Conservation (phyloP, 176 grass and related monocot genomes). For the Musa beccarii region DNA sequence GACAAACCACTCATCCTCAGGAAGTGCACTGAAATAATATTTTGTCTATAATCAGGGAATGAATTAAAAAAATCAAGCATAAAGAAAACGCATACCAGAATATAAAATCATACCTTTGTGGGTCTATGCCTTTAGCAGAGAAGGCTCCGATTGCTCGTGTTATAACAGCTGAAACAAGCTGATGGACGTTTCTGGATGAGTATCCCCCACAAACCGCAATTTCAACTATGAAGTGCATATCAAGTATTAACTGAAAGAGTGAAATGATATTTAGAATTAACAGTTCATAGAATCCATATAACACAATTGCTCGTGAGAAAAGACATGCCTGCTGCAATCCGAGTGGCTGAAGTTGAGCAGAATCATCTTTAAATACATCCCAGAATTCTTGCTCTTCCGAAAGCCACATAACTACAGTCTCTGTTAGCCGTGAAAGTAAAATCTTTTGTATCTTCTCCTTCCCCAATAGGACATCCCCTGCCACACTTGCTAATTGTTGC, state of each 20-base stretch:
- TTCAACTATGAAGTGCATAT: constrained; percentile 96
- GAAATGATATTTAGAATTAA: background rate
- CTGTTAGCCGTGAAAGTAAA: constrained; percentile 75
- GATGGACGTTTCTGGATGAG: constrained; percentile 79
- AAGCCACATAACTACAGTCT: constrained; percentile 92
- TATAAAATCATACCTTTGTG: constrained; percentile 52
- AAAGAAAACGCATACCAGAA: background rate
- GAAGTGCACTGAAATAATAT: constrained; percentile 44
- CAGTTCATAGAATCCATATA: background rate
- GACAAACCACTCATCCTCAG: constrained; percentile 89
- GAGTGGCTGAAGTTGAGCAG: constrained; percentile 50
- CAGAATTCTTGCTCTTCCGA: constrained; percentile 91
- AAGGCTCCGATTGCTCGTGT: constrained; percentile 67
- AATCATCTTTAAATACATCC: constrained; percentile 66
- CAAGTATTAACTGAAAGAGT: constrained; percentile 68
- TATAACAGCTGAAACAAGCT: constrained; percentile 75
- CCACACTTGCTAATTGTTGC: constrained; percentile 77
- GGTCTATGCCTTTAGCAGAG: constrained; percentile 70
- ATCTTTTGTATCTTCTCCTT: constrained; percentile 95
- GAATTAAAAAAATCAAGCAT: constrained; percentile 5
- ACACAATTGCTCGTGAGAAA: background rate
- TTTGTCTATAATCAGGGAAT: background rate
- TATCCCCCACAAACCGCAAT: constrained; percentile 85
- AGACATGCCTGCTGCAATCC: constrained; percentile 67
- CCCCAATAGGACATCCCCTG: constrained; percentile 65